Evolutionary conservation across 805 yeast genomes (phyloP).

Genomic region (Saturnispora besseyi): DNA sequence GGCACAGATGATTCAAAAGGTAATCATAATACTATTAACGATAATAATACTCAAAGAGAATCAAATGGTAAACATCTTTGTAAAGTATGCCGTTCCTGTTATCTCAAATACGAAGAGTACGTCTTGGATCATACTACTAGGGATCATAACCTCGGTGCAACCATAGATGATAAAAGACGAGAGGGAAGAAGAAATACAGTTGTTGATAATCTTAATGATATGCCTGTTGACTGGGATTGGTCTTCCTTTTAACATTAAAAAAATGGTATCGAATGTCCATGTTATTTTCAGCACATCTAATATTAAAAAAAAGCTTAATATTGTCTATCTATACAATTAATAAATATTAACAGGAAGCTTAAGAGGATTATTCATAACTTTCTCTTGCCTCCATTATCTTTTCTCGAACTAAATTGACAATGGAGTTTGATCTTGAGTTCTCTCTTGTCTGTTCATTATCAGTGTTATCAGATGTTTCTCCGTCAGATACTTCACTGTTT

Average conservation of each 20-base stretch:
- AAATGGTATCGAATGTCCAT: background rate
- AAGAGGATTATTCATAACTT: background rate
- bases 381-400: slow-evolving; percentile 3
- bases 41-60: slow-evolving; percentile 4
- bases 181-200: slow-evolving; percentile 15
- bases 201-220: slow-evolving; percentile 10
- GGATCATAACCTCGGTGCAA: slow-evolving; percentile 21
- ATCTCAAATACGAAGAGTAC: slow-evolving; percentile 28
- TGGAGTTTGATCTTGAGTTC: background rate
- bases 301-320: background rate
- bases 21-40: background rate
- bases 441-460: background rate
- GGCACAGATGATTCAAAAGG: background rate
- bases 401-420: slow-evolving; percentile 4
- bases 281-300: background rate
- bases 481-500: slow-evolving; percentile 25
- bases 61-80: slow-evolving; percentile 23
- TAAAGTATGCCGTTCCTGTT: slow-evolving; percentile 29
- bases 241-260: slow-evolving; percentile 24
- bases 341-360: background rate
- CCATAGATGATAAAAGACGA: slow-evolving; percentile 12
- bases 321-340: background rate
- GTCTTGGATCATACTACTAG: slow-evolving; percentile 25
- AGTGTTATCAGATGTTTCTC: slow-evolving; percentile 20
- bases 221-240: slow-evolving; percentile 35